A percentile compares a stretch with the other conserved stretches of the same genome.
phyloP scores from a whole-genome alignment of 768 basidiomycete genomes.

The Pleurotus platypus region DNA sequence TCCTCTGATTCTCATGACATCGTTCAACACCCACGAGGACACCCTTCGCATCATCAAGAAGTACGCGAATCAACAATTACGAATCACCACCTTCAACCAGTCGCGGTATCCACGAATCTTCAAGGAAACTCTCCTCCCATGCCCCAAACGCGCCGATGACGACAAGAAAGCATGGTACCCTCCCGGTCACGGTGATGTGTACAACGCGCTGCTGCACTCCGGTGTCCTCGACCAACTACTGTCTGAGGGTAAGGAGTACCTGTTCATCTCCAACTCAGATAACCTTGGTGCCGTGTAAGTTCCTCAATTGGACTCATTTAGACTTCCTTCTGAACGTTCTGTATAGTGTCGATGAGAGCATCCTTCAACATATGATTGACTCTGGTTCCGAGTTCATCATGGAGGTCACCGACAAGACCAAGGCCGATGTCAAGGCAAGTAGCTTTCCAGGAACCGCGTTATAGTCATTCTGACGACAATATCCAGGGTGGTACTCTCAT shows the following conservation, averaged over 20 bases:
- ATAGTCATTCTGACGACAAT: background rate
- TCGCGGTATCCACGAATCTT: slow-evolving; percentile 91
- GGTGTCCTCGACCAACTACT: slow-evolving; percentile 89
- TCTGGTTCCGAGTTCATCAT: slow-evolving; percentile 83
- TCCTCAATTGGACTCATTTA: slow-evolving; percentile 14
- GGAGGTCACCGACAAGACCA: slow-evolving; percentile 97
- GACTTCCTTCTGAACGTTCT: slow-evolving; percentile 10
- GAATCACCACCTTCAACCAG: slow-evolving; percentile 91
- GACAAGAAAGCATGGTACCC: slow-evolving; percentile 97
- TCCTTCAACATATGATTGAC: slow-evolving; percentile 84
- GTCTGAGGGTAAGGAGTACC: slow-evolving; percentile 91
- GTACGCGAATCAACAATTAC: slow-evolving; percentile 92
- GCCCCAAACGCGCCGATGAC: slow-evolving; percentile 70
- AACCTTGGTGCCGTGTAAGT: slow-evolving; percentile 88
- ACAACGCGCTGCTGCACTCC: slow-evolving; percentile 87
- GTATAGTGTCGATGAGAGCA: slow-evolving; percentile 72
- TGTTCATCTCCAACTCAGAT: slow-evolving; percentile 97
- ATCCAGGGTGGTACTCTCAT: slow-evolving; percentile 79
- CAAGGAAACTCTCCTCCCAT: slow-evolving; percentile 85
- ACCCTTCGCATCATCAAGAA: slow-evolving; percentile 96
- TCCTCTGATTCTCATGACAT: slow-evolving; percentile 98
- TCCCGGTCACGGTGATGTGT: slow-evolving; percentile 95
- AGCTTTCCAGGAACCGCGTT: background rate
- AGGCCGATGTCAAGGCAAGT: slow-evolving; percentile 65
- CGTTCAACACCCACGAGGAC: slow-evolving; percentile 97